Evolutionary conservation across 192 early-diverging fungal genomes (phyloP).

Genomic region (Lobosporangium transversale): DNA sequence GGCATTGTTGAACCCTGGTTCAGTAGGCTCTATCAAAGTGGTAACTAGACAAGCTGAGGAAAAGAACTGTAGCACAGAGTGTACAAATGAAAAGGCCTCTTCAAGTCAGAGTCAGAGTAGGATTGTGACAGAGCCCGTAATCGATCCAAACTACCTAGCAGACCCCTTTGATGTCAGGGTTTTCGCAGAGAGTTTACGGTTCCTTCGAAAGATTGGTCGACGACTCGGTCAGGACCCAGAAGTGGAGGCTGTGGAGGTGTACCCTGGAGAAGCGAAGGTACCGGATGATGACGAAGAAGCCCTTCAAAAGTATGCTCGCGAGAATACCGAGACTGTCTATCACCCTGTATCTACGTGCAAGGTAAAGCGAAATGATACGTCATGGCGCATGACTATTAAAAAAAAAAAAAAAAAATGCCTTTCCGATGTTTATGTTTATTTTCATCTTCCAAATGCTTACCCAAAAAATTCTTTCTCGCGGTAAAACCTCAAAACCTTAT

Average conservation of each 20-base stretch:
- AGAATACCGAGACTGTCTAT: constrained; percentile 1
- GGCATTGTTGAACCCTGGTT: constrained; percentile 36
- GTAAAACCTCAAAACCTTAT: too few relatives aligned
- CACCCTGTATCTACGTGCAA: constrained; percentile 18
- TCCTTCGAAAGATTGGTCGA: constrained; percentile 10
- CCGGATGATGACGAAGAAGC: constrained; percentile 15
- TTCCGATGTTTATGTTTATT: neutral
- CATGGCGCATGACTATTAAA: neutral
- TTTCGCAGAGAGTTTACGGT: constrained; percentile 6
- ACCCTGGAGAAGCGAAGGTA: constrained; percentile 5
- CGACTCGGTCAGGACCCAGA: constrained; percentile 14
- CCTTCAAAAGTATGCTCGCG: constrained; percentile 4
- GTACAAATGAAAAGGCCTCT: neutral
- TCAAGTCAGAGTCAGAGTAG: too few relatives aligned
- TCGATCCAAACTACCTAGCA: constrained; percentile 14
- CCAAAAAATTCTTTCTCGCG: too few relatives aligned
- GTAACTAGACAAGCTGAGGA: neutral
- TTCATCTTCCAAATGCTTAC: too few relatives aligned
- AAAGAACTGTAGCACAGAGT: neutral
- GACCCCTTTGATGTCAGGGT: constrained; percentile 22
- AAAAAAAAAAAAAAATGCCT: neutral
- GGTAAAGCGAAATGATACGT: neutral
- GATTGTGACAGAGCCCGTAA: constrained; percentile 37
- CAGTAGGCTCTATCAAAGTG: neutral
- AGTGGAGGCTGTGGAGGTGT: constrained; percentile 8